Evolutionary conservation across 2,329 filamentous ascomycete species (phyloP).

Genomic region (Bipolaris gigantea): DNA sequence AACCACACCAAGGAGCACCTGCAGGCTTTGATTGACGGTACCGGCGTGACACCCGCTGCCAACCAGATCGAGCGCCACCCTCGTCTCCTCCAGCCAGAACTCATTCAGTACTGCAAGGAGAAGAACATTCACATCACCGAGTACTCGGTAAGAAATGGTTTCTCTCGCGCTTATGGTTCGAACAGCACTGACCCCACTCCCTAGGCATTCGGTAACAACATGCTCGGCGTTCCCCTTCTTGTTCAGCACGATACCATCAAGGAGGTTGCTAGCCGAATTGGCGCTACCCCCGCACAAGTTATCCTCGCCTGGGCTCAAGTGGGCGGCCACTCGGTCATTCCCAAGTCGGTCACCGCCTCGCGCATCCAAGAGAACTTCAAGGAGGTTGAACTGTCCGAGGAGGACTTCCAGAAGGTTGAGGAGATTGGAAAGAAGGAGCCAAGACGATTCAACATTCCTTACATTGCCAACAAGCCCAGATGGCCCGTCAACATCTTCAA

Average conservation of each 20-base stretch:
- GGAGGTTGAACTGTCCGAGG: constrained; percentile 34
- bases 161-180: constrained; percentile 52
- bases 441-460: constrained; percentile 56
- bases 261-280: constrained; percentile 64
- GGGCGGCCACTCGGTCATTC: constrained; percentile 42
- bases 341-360: constrained; percentile 37
- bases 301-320: constrained; percentile 87
- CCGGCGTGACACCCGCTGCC: constrained; percentile 30
- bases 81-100: constrained; percentile 31
- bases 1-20: constrained; percentile 44
- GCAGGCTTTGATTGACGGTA: constrained; percentile 57
- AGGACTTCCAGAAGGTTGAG: constrained; percentile 39
- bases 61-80: constrained; percentile 41
- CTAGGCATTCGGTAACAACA: constrained; percentile 56
- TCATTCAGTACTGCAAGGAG: constrained; percentile 34
- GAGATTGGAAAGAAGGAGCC: constrained; percentile 61
- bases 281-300: constrained; percentile 73
- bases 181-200: constrained; percentile 65
- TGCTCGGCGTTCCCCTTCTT: constrained; percentile 55
- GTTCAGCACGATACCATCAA: constrained; percentile 61
- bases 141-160: constrained; percentile 25
- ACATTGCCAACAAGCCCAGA: constrained; percentile 51
- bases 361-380: constrained; percentile 40
- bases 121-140: constrained; percentile 39
- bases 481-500: constrained; percentile 62